These are phyloP conservation scores for Trametes versicolor DNA, from an alignment of 1,284 basidiomycete species.

Conservation along the genomic window DNA sequence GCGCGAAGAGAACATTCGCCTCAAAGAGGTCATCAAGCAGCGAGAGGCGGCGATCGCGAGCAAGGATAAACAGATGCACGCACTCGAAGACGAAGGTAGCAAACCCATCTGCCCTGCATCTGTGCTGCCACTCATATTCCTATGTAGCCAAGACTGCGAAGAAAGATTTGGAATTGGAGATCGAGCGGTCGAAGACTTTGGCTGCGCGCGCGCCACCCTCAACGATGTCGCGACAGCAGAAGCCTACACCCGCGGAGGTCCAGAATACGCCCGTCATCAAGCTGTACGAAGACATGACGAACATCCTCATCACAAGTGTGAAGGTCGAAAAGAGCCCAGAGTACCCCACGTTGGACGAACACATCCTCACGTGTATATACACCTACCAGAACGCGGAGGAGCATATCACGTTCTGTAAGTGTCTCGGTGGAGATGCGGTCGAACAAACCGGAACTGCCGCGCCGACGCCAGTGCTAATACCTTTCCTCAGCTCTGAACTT, in stretches of 20 bases:
- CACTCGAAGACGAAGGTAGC: constrained; percentile 59
- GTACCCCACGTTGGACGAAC: constrained; percentile 42
- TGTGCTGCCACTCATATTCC: background rate
- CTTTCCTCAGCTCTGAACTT: constrained; percentile 63
- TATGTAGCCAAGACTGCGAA: constrained; percentile 50
- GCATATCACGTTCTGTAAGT: constrained; percentile 25
- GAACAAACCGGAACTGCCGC: background rate
- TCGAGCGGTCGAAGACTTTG: constrained; percentile 63
- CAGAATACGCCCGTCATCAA: constrained; percentile 54
- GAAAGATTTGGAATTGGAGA: constrained; percentile 68
- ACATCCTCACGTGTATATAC: constrained; percentile 46
- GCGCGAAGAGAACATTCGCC: constrained; percentile 58
- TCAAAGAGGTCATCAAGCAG: constrained; percentile 55
- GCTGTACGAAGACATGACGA: constrained; percentile 54
- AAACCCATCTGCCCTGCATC: background rate
- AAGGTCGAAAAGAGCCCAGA: constrained; percentile 41
- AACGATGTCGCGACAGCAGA: constrained; percentile 29
- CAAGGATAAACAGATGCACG: constrained; percentile 55
- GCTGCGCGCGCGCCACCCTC: constrained; percentile 50
- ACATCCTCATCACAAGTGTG: constrained; percentile 47
- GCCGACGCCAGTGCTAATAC: background rate
- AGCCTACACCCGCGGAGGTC: constrained; percentile 55
- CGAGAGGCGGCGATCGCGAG: constrained; percentile 55
- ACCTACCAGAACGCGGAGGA: constrained; percentile 34
- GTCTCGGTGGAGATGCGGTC: background rate